Evolutionary conservation across 1,139 yeast genomes (phyloP), one percentile per base, ranked within the genome.

Genomic region (Wickerhamomyces sp.): DNA sequence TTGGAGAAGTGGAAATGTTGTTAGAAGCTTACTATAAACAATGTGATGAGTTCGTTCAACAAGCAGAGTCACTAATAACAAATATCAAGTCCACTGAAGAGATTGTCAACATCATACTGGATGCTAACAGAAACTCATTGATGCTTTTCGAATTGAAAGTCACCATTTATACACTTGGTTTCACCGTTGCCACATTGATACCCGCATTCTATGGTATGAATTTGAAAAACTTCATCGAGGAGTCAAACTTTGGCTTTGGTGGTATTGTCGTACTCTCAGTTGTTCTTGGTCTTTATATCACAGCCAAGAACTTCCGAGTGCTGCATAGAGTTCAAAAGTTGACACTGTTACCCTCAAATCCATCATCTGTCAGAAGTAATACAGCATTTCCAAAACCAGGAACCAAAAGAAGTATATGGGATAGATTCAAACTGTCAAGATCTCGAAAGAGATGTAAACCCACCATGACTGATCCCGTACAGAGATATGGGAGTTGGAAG

Each of bases 191-290:
- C 0, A 72, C 86, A 39, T 79, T 86, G 33, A 72, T 83, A 26
- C 91, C 90, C 2, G 87, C 94, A 1, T 73, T 82, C 44, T 86
- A 84, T 57, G 95, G 95, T 38, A 85, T 85, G 94, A 86, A 86
- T 58, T 68, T 85, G 58, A 83, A 82, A 49, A 86, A 84, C 60
- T 84, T 82, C 60, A 79, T 86, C 11, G 95, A 86, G 60, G 89
- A 84, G 33, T 73, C 81, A 4, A 65, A 71, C 43, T 54, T 54
- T 39, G 75, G 75, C 18, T 78, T 88, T 14, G 72, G 65, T 1
- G 60, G 65, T 8, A 68, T 75, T 7, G 67, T 75, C 1, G 53
- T 56, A 0, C 47, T 71, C 6, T 65, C 79, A 1, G 59, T 75
- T 0, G 27, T 71, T 1, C 56, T 69, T 29, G 76, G 76, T 1